Conservation (phyloP, 306 rosid genomes). For the Betula pendula region DNA sequence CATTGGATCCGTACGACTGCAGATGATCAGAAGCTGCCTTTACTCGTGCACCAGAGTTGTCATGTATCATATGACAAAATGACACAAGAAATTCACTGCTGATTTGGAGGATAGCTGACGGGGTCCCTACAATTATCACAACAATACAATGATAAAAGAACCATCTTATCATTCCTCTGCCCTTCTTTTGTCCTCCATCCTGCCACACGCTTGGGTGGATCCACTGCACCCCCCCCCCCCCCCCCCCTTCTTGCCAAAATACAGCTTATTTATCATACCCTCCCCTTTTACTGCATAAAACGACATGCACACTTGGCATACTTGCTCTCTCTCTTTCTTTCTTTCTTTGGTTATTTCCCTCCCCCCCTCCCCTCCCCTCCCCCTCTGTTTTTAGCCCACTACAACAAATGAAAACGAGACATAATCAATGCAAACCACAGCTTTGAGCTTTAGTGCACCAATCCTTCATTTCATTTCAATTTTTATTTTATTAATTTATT, state of each 20-base stretch:
- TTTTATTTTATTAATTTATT: too few species aligned
- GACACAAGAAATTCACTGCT: not conserved
- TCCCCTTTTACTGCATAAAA: not conserved
- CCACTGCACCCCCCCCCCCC: too few species aligned
- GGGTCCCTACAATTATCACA: slow-evolving; percentile 26
- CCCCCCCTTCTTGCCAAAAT: not conserved
- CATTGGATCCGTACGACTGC: slow-evolving; percentile 37
- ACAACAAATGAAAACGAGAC: too few species aligned
- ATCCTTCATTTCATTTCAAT: too few species aligned
- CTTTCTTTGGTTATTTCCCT: too few species aligned
- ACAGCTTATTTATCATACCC: not conserved
- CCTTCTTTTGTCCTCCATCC: slow-evolving; percentile 32
- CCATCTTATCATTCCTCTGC: slow-evolving; percentile 40
- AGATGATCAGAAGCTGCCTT: slow-evolving; percentile 32
- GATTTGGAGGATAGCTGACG: slow-evolving; percentile 6
- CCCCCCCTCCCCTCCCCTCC: too few species aligned
- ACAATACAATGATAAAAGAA: slow-evolving; percentile 35
- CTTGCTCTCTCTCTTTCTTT: too few species aligned
- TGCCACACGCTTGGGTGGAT: slow-evolving; percentile 61
- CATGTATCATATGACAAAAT: slow-evolving; percentile 29
- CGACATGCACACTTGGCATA: too few species aligned
- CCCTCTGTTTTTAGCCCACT: too few species aligned
- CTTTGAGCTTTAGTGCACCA: too few species aligned
- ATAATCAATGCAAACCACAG: too few species aligned
- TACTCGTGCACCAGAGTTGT: slow-evolving; percentile 54